A percentile compares a stretch with the other conserved stretches of the same genome.
phyloP scores from a whole-genome alignment of 176 grass and related monocot genomes.

The Pontederia crassipes region DNA sequence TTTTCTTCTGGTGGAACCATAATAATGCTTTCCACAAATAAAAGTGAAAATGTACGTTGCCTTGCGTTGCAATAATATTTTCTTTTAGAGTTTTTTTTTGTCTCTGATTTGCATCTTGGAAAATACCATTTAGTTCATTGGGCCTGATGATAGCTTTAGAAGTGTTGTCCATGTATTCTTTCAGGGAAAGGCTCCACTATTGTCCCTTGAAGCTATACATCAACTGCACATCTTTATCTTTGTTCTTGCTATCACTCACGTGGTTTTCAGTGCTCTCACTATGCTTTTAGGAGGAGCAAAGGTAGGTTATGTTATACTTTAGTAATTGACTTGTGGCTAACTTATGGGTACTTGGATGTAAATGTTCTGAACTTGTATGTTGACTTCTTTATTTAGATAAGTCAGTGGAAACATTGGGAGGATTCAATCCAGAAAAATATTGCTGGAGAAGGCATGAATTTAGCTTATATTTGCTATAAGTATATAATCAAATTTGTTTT shows the following conservation, averaged over 20 bases:
- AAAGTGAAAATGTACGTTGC: too few relatives aligned
- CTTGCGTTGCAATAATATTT: too few relatives aligned
- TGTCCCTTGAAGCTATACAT: conserved; percentile 79
- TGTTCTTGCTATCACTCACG: conserved; percentile 69
- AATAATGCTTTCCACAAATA: too few relatives aligned
- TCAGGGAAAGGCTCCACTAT: conserved; percentile 57
- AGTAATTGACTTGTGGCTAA: not conserved
- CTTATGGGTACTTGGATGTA: too few relatives aligned
- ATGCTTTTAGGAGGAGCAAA: conserved; percentile 71
- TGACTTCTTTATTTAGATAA: conserved; percentile 47
- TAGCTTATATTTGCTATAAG: conserved; percentile 12
- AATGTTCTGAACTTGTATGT: not conserved
- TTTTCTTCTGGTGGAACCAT: too few relatives aligned
- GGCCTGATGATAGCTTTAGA: too few relatives aligned
- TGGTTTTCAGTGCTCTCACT: conserved; percentile 64
- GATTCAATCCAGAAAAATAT: conserved; percentile 52
- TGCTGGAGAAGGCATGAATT: conserved; percentile 37
- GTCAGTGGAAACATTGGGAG: conserved; percentile 85
- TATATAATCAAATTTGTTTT: conserved; percentile 4
- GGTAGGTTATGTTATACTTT: conserved; percentile 19
- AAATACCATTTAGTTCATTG: too few relatives aligned
- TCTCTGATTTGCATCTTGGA: too few relatives aligned
- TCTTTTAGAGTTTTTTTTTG: too few relatives aligned
- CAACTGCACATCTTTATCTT: conserved; percentile 94
- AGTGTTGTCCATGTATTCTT: not conserved